Evolutionary conservation across 352 stramenopile genomes (phyloP), one percentile per base, ranked within the genome.

Genomic region (Phytophthora sp.): DNA sequence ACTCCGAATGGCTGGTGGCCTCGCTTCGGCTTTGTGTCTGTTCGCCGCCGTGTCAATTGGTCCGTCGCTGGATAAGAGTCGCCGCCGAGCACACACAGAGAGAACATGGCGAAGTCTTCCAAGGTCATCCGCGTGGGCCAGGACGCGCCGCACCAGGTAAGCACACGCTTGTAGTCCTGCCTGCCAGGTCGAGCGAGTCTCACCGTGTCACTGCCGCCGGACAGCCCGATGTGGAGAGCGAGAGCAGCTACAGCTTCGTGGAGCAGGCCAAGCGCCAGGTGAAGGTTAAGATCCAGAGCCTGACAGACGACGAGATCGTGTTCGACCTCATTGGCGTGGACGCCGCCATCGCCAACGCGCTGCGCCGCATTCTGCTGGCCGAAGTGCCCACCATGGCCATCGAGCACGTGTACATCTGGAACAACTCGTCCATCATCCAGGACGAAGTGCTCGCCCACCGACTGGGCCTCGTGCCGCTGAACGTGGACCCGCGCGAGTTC

Each of bases 331-430:
- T 97, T 12, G 92, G 91, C 44, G 86, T 97, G 30, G 93, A 98
- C 45, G 89, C 89, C 27, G 96, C 91, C 17, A 92, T 98, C 21
- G 92, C 93, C 32, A 98, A 98, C 62, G 93, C 93, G 23, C 69
- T 98, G 49, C 87, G 93, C 34, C 87, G 93, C 34, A 97, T 98
- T 28, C 52, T 98, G 46, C 70, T 98, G 5, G 76, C 93, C 4
- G 93, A 98, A 62, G 89, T 98, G 49, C 87, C 92, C 3, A 97
- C 92, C 12, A 95, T 98, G 88, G 92, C 92, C 26, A 98, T 98
- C 46, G 92, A 98, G 71, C 90, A 93, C 62, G 92, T 98, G 42
- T 97, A 97, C 77, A 96, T 98, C 54, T 95, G 88, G 78, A 95
- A 96, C 79, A 98, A 98, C 83, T 96, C 87, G 55, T 97, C 89